Evolutionary conservation across 2,329 filamentous ascomycete species (phyloP).

Genomic region (Didymella exigua): DNA sequence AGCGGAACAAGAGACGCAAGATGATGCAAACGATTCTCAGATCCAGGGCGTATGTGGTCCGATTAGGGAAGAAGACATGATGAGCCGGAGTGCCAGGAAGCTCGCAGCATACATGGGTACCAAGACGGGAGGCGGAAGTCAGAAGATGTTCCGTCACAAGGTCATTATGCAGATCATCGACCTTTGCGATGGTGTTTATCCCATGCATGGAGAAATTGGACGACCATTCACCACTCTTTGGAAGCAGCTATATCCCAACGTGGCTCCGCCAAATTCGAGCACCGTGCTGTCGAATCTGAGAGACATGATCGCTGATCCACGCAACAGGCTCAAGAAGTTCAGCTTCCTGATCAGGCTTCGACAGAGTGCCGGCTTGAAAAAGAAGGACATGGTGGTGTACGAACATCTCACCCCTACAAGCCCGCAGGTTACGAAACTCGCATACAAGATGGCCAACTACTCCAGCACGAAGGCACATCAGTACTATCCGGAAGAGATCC

Average conservation of each 20-base stretch:
- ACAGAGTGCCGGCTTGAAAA: conserved; percentile 46
- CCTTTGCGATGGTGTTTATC: conserved; percentile 61
- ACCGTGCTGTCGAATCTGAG: conserved; percentile 60
- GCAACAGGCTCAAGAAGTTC: conserved; percentile 58
- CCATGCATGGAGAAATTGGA: conserved; percentile 61
- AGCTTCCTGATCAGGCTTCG: conserved; percentile 34
- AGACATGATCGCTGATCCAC: conserved; percentile 52
- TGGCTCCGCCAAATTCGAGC: conserved; percentile 57
- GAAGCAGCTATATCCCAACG: conserved; percentile 50
- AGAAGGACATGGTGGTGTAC: conserved; percentile 57
- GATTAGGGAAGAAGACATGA: conserved; percentile 11
- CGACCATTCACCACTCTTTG: conserved; percentile 61
- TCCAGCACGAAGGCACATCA: conserved; percentile 37
- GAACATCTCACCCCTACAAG: conserved; percentile 54
- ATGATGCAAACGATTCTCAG: not conserved
- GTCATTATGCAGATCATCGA: conserved; percentile 62
- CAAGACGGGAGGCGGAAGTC: conserved; percentile 31
- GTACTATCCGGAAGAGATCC: conserved; percentile 43
- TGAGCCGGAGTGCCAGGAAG: conserved; percentile 14
- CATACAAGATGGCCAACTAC: conserved; percentile 56
- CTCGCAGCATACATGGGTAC: conserved; percentile 6
- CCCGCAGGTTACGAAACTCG: conserved; percentile 55
- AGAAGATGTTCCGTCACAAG: conserved; percentile 36
- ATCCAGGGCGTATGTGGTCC: conserved; percentile 16
- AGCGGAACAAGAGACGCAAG: not conserved